These are phyloP conservation scores for Acephala macrosclerotiorum DNA, from an alignment of 2,329 filamentous ascomycete genomes.

Conservation along the genomic window DNA sequence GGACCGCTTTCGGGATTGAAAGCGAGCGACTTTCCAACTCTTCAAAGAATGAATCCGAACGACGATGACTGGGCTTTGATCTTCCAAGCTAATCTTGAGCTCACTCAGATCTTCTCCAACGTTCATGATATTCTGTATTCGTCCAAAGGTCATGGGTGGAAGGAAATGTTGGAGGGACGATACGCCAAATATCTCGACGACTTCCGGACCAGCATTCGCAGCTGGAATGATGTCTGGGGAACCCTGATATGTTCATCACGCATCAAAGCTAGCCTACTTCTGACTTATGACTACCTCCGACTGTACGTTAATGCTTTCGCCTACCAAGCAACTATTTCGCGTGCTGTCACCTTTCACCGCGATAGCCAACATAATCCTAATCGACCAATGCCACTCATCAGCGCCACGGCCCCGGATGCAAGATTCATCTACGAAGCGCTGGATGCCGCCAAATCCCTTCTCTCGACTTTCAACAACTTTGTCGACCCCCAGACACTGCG, in stretches of 20 bases:
- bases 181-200: slow-evolving; percentile 81
- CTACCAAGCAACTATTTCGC: slow-evolving; percentile 73
- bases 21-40: slow-evolving; percentile 55
- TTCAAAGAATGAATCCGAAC: slow-evolving; percentile 63
- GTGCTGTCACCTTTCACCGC: slow-evolving; percentile 46
- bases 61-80: slow-evolving; percentile 73
- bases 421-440: slow-evolving; percentile 72
- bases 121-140: slow-evolving; percentile 78
- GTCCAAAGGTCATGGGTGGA: slow-evolving; percentile 72
- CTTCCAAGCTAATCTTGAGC: slow-evolving; percentile 74
- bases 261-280: slow-evolving; percentile 70
- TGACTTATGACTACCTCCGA: slow-evolving; percentile 76
- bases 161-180: slow-evolving; percentile 73
- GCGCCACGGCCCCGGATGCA: slow-evolving; percentile 66
- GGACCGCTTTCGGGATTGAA: slow-evolving; percentile 67
- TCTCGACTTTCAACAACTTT: slow-evolving; percentile 65
- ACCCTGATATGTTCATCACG: slow-evolving; percentile 69
- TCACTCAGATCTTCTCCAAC: slow-evolving; percentile 76
- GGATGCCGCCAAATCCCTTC: slow-evolving; percentile 67
- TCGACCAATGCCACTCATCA: slow-evolving; percentile 38
- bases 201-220: slow-evolving; percentile 71
- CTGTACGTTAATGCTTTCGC: slow-evolving; percentile 80
- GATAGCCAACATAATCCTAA: slow-evolving; percentile 50
- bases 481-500: slow-evolving; percentile 66
- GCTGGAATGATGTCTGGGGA: slow-evolving; percentile 76